Conservation (phyloP, 2,329 filamentous ascomycete species). For the Trichophyton benhamiae region DNA sequence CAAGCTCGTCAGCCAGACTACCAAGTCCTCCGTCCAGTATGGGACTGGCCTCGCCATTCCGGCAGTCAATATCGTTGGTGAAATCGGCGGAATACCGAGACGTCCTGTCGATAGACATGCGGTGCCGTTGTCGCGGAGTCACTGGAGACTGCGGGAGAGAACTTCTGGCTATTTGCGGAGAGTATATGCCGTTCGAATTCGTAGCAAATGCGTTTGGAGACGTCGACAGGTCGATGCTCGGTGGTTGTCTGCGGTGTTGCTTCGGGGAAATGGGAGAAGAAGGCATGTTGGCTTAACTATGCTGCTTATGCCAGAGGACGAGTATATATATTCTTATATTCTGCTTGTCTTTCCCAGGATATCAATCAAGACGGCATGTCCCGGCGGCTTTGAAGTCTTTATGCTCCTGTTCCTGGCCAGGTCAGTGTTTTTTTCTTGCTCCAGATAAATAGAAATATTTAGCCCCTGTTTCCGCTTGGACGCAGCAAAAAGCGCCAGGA, state of each 20-base stretch:
- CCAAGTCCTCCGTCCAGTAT: slow-evolving; percentile 37
- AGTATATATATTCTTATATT: neutral
- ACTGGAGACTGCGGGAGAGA: slow-evolving; percentile 30
- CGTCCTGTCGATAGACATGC: slow-evolving; percentile 25
- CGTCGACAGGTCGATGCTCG: slow-evolving; percentile 26
- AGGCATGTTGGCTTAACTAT: slow-evolving; percentile 9
- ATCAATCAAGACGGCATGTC: neutral
- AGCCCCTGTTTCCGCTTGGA: neutral
- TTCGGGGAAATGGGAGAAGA: slow-evolving; percentile 20
- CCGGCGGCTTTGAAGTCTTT: neutral
- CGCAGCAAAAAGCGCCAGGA: neutral
- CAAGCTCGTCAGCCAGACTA: slow-evolving; percentile 52
- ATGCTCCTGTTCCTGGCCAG: neutral
- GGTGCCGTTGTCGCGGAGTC: slow-evolving; percentile 26
- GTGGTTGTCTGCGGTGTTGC: slow-evolving; percentile 26
- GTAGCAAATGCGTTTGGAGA: slow-evolving; percentile 21
- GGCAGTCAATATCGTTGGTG: slow-evolving; percentile 14
- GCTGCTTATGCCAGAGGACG: slow-evolving; percentile 13
- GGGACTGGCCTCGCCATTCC: neutral
- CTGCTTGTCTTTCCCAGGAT: neutral
- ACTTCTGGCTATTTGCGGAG: slow-evolving; percentile 24
- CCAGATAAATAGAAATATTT: neutral
- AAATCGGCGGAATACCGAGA: slow-evolving; percentile 31
- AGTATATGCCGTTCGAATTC: slow-evolving; percentile 22
- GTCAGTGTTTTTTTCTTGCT: too few species aligned